These are phyloP conservation scores for Paramecium octaurelia DNA, from an alignment of 73 alveolate species.

Conservation along the genomic window DNA sequence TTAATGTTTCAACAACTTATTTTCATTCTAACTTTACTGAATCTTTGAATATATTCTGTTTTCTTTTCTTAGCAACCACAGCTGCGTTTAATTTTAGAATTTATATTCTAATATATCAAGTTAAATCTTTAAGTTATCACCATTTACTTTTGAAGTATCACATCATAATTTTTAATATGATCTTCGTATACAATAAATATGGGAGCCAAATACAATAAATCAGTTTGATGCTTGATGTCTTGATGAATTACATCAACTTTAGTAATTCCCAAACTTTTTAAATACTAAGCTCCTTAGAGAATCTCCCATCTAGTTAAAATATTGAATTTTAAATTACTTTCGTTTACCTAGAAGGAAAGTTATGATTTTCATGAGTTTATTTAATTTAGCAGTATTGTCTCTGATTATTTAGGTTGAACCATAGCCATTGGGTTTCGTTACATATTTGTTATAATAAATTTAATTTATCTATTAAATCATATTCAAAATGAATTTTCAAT, in stretches of 20 bases:
- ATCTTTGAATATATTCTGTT: slow-evolving; percentile 4
- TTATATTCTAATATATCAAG: background rate
- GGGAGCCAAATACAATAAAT: slow-evolving; percentile 8
- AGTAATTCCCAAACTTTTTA: background rate
- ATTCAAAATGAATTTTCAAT: too few species aligned
- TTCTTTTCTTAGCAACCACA: slow-evolving; percentile 16
- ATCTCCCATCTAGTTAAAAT: background rate
- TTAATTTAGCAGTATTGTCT: background rate
- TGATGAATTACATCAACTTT: background rate
- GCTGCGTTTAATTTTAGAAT: background rate
- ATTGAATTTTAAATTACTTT: background rate
- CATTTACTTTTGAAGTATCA: background rate
- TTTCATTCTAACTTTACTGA: background rate
- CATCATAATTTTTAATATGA: slow-evolving; percentile 21
- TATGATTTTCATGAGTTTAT: background rate
- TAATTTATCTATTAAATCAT: background rate
- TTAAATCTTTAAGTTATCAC: background rate
- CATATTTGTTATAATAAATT: background rate
- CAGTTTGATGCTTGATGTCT: background rate
- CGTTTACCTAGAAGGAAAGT: background rate
- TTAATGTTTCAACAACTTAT: background rate
- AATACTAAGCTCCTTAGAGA: slow-evolving; percentile 17
- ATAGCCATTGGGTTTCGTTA: background rate
- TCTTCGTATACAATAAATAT: slow-evolving; percentile 32
- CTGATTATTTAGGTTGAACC: background rate